Base-by-base conservation (phyloP, 768 basidiomycete genomes). In the Phylloporus rhodoxanthus region DNA sequence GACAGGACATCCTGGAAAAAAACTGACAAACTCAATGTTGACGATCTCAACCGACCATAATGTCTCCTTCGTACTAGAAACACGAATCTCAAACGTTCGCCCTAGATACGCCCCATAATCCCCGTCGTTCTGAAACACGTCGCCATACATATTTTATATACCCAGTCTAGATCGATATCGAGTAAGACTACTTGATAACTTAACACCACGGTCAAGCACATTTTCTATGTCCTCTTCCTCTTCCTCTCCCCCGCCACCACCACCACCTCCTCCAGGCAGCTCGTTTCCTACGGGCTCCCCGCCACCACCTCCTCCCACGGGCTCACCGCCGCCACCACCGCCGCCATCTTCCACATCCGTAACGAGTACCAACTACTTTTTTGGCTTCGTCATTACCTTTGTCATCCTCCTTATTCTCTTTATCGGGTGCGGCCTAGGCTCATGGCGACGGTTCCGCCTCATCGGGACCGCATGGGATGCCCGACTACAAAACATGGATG, bases 381-480 rank as follows among this genome's bases (percentile, higher is more conserved):
- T 67, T 38, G 66, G 66, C 21, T 68, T 67, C 51, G 52, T 68
- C 41, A 53, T 68, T 53, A 66, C 64, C 33, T 68, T 67, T 47
- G 55, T 66, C 54, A 56, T 63, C 23, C 57, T 67, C 41, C 57
- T 81, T 25, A 64, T 80, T 39, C 59, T 81, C 42, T 79, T 81
- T 46, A 65, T 79, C 8, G 74, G 70, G 4, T 80, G 78, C 43
- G 78, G 76, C 8, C 55, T 81, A 14, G 68, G 73, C 42, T 72
- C 78, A 15, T 69, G 79, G 51, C 64, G 76, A 39, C 62, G 77
- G 15, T 59, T 67, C 36, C 51, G 50, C 36, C 43, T 63, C 13
- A 7, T 55, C 11, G 53, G 56, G 21, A 49, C 55, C 0, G 50
- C 51, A 0, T 67, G 61, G 60, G 63, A 62, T n/a, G 48, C 40